Percentiles rank a stretch among this genome's conserved stretches.
Conservation (phyloP, 2,329 filamentous ascomycete genomes). For the Calycina marina region DNA sequence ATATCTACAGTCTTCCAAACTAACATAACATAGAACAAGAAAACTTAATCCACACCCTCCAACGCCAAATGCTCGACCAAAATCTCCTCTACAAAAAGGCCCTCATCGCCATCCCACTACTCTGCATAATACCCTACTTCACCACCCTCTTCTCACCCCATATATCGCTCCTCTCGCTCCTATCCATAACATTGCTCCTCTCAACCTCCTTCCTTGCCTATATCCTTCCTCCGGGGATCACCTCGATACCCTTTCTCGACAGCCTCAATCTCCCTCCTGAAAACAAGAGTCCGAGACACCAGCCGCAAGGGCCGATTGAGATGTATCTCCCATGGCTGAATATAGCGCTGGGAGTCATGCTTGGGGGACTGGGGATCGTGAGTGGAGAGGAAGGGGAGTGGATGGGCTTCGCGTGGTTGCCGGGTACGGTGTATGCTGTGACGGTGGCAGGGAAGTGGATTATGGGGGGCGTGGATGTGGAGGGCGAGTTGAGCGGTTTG, state of each 20-base stretch:
- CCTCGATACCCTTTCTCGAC: constrained; percentile 37
- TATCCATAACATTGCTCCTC: constrained; percentile 47
- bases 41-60: constrained; percentile 40
- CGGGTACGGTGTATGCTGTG: constrained; percentile 43
- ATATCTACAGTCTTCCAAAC: constrained; percentile 14
- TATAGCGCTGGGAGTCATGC: constrained; percentile 35
- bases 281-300: constrained; percentile 1
- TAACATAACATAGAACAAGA: constrained; percentile 41
- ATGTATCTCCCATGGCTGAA: constrained; percentile 47
- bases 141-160: constrained; percentile 28
- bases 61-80: constrained; percentile 37
- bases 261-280: constrained; percentile 21
- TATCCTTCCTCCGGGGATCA: constrained; percentile 36
- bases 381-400: constrained; percentile 16
- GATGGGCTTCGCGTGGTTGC: constrained; percentile 35
- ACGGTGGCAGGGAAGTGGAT: constrained; percentile 47
- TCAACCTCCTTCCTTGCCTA: constrained; percentile 48
- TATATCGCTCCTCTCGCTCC: constrained; percentile 28
- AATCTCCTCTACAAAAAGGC: constrained; percentile 42
- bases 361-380: constrained; percentile 31
- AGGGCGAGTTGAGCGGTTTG: constrained; percentile 41
- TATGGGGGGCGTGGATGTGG: constrained; percentile 55
- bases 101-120: constrained; percentile 45
- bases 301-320: constrained; percentile 33
- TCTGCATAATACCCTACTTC: constrained; percentile 41